Base-by-base conservation (phyloP, 1,284 basidiomycete genomes). In the Agaricales sp. region DNA sequence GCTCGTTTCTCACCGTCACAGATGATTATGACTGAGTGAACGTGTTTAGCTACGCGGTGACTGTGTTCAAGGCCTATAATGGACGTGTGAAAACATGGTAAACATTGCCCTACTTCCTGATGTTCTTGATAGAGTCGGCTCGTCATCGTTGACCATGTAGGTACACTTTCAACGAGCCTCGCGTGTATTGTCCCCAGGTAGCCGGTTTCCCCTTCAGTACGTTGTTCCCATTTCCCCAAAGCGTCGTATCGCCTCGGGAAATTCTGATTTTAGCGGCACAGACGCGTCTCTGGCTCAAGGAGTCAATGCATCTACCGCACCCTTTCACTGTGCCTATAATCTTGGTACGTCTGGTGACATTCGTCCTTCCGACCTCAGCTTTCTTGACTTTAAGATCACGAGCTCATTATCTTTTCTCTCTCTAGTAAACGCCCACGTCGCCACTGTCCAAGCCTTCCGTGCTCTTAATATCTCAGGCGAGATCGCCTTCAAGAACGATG, bases 81-180 rank as follows among this genome's bases (percentile, higher is more conserved):
- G 71, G 71, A 8, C 56, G 67, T 47, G 68, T 75, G 3, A 70
- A 73, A 51, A 74, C 69, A 43, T 75, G 72, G 70, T 68, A 19
- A 8, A 57, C 48, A 18, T n/a, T 8, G 14, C 11, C 4, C 11
- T 41, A 2, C 4, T 19, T 14, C 18, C 44, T n/a, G 26, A 38
- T 6, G 11, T 22, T 38, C 13, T 20, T 21, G 21, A 16, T 43
- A 45, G 13, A 12, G 19, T 13, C 2, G 16, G 20, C 14, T 18
- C 26, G 21, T 50, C 6, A 45, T 11, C 23, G 3, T 45, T 44
- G 16, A 39, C 22, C 16, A n/a, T 0, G 3, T 39, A 69, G 68
- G 67, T 69, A 69, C 54, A 75, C 73, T 0, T 75, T 75, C 63
- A 74, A 75, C 50, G 73, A 74, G 52, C 73, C 73, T 21, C 63